These are phyloP conservation scores for Thielaviopsis cerberus DNA, from an alignment of 2,329 filamentous ascomycete genomes.

Conservation along the genomic window DNA sequence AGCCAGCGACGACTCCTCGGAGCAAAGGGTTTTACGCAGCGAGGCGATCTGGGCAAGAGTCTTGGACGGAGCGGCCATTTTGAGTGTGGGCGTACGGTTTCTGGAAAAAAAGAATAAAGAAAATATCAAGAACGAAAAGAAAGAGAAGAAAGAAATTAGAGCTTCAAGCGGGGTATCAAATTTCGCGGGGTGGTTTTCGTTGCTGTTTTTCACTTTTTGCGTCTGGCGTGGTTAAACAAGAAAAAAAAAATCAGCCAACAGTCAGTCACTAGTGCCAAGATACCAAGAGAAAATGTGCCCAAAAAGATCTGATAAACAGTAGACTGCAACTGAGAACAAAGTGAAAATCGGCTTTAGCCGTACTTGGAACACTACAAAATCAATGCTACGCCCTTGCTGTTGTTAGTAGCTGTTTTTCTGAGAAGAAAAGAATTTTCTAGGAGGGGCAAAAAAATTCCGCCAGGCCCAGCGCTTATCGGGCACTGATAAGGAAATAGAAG, in stretches of 20 bases:
- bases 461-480: constrained; percentile 6
- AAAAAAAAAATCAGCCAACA: neutral
- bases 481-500: neutral
- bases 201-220: neutral
- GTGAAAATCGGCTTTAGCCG: neutral
- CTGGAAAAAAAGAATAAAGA: neutral
- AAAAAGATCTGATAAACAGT: constrained; percentile 6
- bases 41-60: constrained; percentile 32
- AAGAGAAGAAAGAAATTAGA: neutral
- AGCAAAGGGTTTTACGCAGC: constrained; percentile 58
- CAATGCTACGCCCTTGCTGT: neutral
- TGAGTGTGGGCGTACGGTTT: neutral
- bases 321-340: neutral
- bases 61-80: constrained; percentile 7
- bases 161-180: constrained; percentile 5
- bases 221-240: neutral
- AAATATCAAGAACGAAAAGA: neutral
- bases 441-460: constrained; percentile 14
- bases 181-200: neutral
- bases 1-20: constrained; percentile 65
- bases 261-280: neutral
- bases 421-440: constrained; percentile 12
- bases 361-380: neutral
- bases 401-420: too few species aligned
- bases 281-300: neutral